These are phyloP conservation scores for Hypericum androsaemum DNA, from an alignment of 345 rosid species.

Conservation along the genomic window DNA sequence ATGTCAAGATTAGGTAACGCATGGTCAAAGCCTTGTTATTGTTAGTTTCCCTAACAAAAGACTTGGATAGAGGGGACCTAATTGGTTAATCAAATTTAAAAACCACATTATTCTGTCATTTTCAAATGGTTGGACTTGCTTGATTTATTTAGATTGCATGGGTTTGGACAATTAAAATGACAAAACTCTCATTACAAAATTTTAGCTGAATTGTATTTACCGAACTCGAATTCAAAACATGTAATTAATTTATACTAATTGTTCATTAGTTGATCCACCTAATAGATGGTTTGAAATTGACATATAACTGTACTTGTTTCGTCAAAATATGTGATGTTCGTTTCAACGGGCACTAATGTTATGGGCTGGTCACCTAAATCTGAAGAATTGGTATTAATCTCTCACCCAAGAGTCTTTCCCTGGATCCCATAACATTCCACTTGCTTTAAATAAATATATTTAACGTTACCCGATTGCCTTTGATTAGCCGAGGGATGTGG, in stretches of 20 bases:
- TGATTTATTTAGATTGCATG: conserved; percentile 21
- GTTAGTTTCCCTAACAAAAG: conserved; percentile 48
- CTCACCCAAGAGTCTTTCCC: no score
- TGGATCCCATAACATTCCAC: conserved; percentile 23
- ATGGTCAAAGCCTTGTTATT: conserved; percentile 14
- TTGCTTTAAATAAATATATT: conserved; percentile 2
- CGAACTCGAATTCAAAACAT: no score
- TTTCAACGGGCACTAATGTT: conserved; percentile 15
- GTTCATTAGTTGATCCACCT: no score
- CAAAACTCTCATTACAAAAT: no score
- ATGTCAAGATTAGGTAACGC: conserved; percentile 33
- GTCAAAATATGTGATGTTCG: background rate
- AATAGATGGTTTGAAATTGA: conserved; percentile 1
- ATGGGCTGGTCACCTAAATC: conserved; percentile 39
- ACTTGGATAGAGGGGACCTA: conserved; percentile 5
- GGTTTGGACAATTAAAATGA: no score
- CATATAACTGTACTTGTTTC: background rate
- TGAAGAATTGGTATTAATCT: conserved; percentile 6
- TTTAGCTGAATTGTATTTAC: no score
- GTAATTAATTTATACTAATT: no score
- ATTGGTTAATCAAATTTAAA: no score
- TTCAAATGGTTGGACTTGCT: conserved; percentile 15
- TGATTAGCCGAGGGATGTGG: no score
- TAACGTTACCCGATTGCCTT: no score
- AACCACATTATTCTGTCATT: background rate